These are phyloP conservation scores for Fusarium protoensiforme DNA, from an alignment of 2,329 filamentous ascomycete genomes.

Conservation along the genomic window DNA sequence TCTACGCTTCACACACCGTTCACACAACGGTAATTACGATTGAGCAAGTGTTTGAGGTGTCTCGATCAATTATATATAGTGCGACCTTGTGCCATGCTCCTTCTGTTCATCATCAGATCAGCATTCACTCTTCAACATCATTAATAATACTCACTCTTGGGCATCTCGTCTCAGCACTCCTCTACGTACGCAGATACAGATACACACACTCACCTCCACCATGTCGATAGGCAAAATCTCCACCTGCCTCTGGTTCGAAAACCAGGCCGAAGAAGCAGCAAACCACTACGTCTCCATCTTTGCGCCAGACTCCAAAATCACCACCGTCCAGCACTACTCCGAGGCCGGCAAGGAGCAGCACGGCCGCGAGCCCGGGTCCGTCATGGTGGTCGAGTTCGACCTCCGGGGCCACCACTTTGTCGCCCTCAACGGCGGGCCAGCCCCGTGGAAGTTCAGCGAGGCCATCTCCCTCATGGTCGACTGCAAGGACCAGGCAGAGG, in stretches of 20 bases:
- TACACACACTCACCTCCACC: not conserved
- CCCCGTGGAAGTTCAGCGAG: conserved; percentile 51
- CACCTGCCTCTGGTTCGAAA: conserved; percentile 56
- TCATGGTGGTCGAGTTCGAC: conserved; percentile 52
- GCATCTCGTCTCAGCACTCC: not conserved
- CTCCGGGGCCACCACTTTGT: conserved; percentile 54
- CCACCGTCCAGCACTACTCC: conserved; percentile 45
- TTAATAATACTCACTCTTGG: not conserved
- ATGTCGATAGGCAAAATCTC: conserved; percentile 41
- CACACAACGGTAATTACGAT: not conserved
- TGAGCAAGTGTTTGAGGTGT: not conserved
- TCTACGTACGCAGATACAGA: not conserved
- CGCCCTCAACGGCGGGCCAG: conserved; percentile 57
- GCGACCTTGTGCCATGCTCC: not conserved
- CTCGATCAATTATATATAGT: not conserved
- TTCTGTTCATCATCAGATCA: not conserved
- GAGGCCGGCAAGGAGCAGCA: conserved; percentile 46
- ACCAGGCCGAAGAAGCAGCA: conserved; percentile 55
- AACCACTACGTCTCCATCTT: conserved; percentile 56
- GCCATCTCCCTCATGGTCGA: conserved; percentile 57
- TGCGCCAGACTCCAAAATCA: conserved; percentile 50
- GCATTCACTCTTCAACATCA: not conserved
- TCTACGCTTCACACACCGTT: not conserved
- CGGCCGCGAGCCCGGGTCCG: conserved; percentile 44
- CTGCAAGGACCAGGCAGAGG: conserved; percentile 58